A percentile compares a stretch with the other conserved stretches of the same genome.
phyloP scores from a whole-genome alignment of 176 grass and related monocot species.

The Chloris gayana region DNA sequence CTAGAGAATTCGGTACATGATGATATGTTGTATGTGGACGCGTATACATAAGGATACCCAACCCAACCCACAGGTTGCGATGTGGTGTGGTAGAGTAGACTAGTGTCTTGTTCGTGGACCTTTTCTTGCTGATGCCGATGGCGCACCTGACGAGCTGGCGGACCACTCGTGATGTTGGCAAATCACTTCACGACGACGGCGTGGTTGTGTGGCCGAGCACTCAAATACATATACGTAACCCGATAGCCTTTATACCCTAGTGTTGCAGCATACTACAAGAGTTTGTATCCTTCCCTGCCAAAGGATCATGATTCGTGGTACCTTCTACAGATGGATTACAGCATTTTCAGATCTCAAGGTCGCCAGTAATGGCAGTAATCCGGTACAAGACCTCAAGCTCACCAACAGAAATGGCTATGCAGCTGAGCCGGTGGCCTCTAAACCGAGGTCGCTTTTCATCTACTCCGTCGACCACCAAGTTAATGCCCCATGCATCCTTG shows the following conservation, averaged over 20 bases:
- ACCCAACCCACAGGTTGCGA: too few relatives aligned
- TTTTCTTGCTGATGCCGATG: conserved; percentile 6
- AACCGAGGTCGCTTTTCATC: conserved; percentile 2
- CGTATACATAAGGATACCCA: too few relatives aligned
- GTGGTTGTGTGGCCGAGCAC: not conserved
- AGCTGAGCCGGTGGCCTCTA: not conserved
- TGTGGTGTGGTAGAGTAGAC: not conserved
- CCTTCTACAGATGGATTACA: not conserved
- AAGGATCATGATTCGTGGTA: too few relatives aligned
- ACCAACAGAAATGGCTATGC: not conserved
- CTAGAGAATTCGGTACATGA: not conserved
- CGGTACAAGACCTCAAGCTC: not conserved
- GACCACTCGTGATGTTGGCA: not conserved
- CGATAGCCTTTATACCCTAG: too few relatives aligned
- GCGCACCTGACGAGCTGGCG: not conserved
- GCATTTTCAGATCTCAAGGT: not conserved
- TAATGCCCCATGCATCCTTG: conserved; percentile 18
- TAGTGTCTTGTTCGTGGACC: not conserved
- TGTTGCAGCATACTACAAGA: too few relatives aligned
- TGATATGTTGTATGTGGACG: not conserved
- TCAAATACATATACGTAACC: not conserved
- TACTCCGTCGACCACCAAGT: conserved; percentile 6
- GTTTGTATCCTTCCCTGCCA: too few relatives aligned
- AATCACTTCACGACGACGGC: not conserved
- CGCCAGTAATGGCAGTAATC: not conserved